phyloP scores from a whole-genome alignment of 768 basidiomycete species.

The Mycena filopes region DNA sequence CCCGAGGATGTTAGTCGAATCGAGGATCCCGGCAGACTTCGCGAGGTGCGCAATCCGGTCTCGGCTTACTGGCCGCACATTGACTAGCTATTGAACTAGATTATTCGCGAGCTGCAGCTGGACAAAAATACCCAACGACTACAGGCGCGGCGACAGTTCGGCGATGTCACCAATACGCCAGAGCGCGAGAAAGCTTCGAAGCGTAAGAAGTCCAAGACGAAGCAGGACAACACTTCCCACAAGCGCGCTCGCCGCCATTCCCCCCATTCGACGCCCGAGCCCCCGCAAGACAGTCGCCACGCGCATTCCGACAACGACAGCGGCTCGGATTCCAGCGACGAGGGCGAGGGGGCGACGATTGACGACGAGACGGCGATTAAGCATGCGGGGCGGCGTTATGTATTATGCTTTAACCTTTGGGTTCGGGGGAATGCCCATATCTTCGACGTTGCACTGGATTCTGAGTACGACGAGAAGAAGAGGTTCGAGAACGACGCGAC shows the following conservation, averaged over 20 bases:
- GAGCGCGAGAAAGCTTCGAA: background rate
- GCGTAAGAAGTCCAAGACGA: background rate
- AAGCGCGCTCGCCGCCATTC: conserved; percentile 1
- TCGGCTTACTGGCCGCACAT: too few relatives aligned
- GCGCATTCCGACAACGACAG: background rate
- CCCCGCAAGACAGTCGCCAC: background rate
- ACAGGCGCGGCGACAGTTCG: background rate
- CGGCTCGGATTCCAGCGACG: background rate
- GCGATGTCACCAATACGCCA: conserved; percentile 7
- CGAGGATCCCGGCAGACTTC: too few relatives aligned
- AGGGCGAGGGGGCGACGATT: too few relatives aligned
- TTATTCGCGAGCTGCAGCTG: conserved; percentile 3
- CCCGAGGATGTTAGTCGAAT: too few relatives aligned
- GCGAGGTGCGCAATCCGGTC: too few relatives aligned
- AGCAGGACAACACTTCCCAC: background rate
- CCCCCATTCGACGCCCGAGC: background rate
- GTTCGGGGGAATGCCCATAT: background rate
- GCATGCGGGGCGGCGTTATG: background rate
- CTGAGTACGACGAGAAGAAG: background rate
- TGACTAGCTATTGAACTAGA: too few relatives aligned
- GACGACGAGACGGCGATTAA: background rate
- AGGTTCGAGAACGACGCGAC: conserved; percentile 3
- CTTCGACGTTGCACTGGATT: background rate
- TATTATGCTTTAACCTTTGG: background rate
- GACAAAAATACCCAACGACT: background rate